Base-by-base conservation (phyloP, 768 basidiomycete genomes). In the Podaxis sp. region DNA sequence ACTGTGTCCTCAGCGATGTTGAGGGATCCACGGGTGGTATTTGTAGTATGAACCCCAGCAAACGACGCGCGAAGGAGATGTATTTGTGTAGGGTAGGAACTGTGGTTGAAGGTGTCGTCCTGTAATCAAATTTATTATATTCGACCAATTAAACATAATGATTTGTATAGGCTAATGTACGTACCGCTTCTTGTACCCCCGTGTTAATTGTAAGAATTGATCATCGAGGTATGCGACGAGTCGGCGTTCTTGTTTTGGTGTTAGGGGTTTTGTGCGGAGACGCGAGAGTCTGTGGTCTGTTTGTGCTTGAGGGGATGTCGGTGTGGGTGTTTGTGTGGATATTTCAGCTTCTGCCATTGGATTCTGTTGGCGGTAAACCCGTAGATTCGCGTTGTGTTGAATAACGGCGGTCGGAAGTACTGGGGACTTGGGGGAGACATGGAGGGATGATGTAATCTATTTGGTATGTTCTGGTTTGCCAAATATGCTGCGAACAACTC, bases 11-110 rank as follows among this genome's bases (percentile, higher is more conserved):
- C 3, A 93, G 78, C 13, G 85, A 76, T 3, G 87, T 84, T 2
- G 90, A 92, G 0, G 89, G 87, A 64, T 86, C 84, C 15, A 89
- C 71, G 12, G 92, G 90, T 0, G 90, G 92, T 54, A 92, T 89
- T 69, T 87, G 90, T 19, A 92, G 76, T 46, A 91, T 80, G 52
- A 93, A 69, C 0, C 82, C 78, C 11, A 93, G 74, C 19, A 92
- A 75, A 52, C 74, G 75, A 22, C 82, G 85, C 33, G 81, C 78
- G 2, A 85, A 82, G 28, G 79, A 78, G 33, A 93, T 82, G 67
- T 91, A 93, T 5, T 79, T 69, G 0, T 78, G 63, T 17, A 93
- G 77, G 0, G 88, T 89, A 39, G 83, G 82, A 1, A 90, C 76
- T 17, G 74, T 78, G 0, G 86, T 81, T 13, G 79, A 80, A 4